Conservation (phyloP, 495 filamentous ascomycete genomes). For the Hypoxylon crocopeplum region DNA sequence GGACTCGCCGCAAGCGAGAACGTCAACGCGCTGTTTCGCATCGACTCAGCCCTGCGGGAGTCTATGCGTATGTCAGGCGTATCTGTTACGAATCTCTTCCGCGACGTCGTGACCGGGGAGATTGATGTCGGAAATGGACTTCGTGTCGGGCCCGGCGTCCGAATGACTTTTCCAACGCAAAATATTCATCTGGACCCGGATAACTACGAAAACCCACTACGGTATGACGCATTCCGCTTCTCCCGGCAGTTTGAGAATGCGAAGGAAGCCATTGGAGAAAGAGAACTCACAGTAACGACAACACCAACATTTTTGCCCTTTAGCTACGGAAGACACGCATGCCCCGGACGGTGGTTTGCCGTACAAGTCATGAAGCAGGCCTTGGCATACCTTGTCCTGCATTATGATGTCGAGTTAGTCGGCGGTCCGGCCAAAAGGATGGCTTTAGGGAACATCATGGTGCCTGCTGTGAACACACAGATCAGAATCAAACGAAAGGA, state of each 20-base stretch:
- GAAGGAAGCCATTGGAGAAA: neutral
- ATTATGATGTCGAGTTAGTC: slow-evolving; percentile 1
- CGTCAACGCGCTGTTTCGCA: slow-evolving; percentile 1
- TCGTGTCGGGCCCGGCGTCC: neutral
- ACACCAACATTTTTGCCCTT: neutral
- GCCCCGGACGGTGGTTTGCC: neutral
- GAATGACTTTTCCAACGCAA: slow-evolving; percentile 8
- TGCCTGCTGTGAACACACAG: neutral
- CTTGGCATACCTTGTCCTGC: neutral
- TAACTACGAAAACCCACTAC: slow-evolving; percentile 1
- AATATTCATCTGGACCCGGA: slow-evolving; percentile 17
- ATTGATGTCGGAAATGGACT: slow-evolving; percentile 6
- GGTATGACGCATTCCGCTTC: slow-evolving; percentile 21
- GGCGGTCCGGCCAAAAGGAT: neutral
- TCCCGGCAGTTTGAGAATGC: neutral
- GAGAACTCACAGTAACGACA: neutral
- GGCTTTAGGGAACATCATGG: neutral
- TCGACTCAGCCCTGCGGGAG: slow-evolving; percentile 21
- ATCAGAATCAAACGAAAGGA: neutral
- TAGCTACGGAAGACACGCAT: neutral
- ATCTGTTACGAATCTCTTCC: neutral
- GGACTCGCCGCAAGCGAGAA: neutral
- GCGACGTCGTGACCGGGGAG: neutral
- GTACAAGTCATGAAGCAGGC: slow-evolving; percentile 1
- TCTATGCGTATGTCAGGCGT: slow-evolving; percentile 24